Base-by-base conservation (phyloP, 2,329 filamentous ascomycete genomes). In the Westerdykella aurantiaca region DNA sequence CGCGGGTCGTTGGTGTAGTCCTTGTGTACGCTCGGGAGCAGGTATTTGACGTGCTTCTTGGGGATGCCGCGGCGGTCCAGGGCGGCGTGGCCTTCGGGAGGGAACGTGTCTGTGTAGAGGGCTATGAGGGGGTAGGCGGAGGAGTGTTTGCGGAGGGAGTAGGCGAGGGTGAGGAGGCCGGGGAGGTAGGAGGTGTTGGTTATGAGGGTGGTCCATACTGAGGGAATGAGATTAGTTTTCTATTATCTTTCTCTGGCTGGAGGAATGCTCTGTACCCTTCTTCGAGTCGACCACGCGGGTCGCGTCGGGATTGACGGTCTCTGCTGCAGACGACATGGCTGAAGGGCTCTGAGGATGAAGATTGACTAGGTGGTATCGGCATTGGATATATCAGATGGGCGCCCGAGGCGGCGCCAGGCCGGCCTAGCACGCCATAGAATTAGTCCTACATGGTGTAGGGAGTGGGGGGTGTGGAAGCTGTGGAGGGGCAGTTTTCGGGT, bases 121-220 rank as follows among this genome's bases (percentile, higher is more conserved):
- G 83, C 88, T 34, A 95, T 73, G 45, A 95, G 80, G 3, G 88
- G 88, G 65, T 93, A 94, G 41, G 77, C 77, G 12, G 85, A 83
- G 16, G 72, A 66, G 44, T 75, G 71, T 52, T 76, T 74, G 58
- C 81, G 82, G 55, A 95, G 80, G 37, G 85, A 87, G 69, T 86
- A 80, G 62, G 89, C 78, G 49, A 95, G 83, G 1, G 87, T 88
- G 43, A 95, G 75, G 40, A 95, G 82, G 38, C 89, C 89, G 5
- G 85, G 78, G 48, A 95, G 81, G 68, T 95, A 95, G 57, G 77
- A 76, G 39, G 80, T 81, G 70, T 93, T 94, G 47, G 88, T 95
- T 63, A 95, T 89, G 53, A 95, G 77, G 10, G 83, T 86, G 22
- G 86, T 88, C 88, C 88, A 95, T 63, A 93, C 88, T 87, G 64